Percentiles rank a stretch among this genome's conserved stretches.
These are phyloP conservation scores for Mortierella sp. DNA, from an alignment of 371 early-diverging fungal genomes.

Conservation along the genomic window DNA sequence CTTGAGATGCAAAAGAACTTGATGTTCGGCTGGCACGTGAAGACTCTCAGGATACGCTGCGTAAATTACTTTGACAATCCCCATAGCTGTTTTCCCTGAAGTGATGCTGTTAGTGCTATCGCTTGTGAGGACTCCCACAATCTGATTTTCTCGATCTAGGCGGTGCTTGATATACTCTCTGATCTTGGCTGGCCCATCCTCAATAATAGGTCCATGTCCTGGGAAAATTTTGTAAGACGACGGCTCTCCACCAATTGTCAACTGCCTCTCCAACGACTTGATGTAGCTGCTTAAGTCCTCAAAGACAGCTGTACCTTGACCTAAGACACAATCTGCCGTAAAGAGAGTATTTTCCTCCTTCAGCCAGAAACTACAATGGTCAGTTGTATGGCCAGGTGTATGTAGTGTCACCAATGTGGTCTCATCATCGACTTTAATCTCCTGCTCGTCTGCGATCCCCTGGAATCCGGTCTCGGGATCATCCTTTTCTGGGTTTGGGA, in stretches of 20 bases:
- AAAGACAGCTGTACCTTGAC: slow-evolving; percentile 88
- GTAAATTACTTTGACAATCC: slow-evolving; percentile 76
- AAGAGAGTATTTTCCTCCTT: slow-evolving; percentile 82
- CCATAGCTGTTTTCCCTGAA: slow-evolving; percentile 61
- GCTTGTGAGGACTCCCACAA: slow-evolving; percentile 64
- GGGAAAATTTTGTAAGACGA: slow-evolving; percentile 54
- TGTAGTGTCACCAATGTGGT: slow-evolving; percentile 73
- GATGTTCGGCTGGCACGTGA: slow-evolving; percentile 73
- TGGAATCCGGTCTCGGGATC: slow-evolving; percentile 53
- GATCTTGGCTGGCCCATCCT: slow-evolving; percentile 64
- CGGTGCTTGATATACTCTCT: slow-evolving; percentile 84
- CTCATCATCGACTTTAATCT: slow-evolving; percentile 69
- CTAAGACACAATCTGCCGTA: slow-evolving; percentile 88
- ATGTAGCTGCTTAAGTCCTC: slow-evolving; percentile 80
- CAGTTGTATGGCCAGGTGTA: slow-evolving; percentile 89
- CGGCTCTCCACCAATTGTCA: slow-evolving; percentile 60
- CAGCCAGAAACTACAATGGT: slow-evolving; percentile 82
- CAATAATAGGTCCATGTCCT: slow-evolving; percentile 86
- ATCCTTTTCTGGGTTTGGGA: slow-evolving; percentile 37
- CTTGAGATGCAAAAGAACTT: slow-evolving; percentile 74
- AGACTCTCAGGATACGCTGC: slow-evolving; percentile 69
- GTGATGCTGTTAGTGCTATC: background rate
- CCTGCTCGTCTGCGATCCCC: slow-evolving; percentile 52
- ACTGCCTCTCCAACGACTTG: slow-evolving; percentile 66
- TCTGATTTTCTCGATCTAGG: slow-evolving; percentile 79